These are phyloP conservation scores for Suhomyces sp. DNA, from an alignment of 805 yeast genomes.

Conservation along the genomic window DNA sequence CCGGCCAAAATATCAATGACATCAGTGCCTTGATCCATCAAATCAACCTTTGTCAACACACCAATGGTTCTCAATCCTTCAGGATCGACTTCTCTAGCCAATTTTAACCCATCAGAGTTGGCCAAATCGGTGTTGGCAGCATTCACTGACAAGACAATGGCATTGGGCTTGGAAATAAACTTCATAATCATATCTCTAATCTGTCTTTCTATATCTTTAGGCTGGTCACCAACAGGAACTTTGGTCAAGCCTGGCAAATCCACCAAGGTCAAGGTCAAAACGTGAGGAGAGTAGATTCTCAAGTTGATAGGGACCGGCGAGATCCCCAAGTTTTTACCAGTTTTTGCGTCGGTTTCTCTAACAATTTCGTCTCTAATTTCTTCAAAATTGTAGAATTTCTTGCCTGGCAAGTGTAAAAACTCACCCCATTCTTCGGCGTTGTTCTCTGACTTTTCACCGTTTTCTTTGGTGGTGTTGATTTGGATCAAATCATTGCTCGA, in stretches of 20 bases:
- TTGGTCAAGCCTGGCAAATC: conserved; percentile 97
- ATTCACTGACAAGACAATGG: conserved; percentile 89
- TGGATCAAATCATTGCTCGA: conserved; percentile 39
- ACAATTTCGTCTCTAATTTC: conserved; percentile 90
- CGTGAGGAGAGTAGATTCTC: conserved; percentile 91
- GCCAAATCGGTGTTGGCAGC: conserved; percentile 89
- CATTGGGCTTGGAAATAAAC: conserved; percentile 92
- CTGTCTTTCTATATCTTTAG: conserved; percentile 92
- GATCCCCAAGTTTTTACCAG: conserved; percentile 82
- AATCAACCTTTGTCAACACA: conserved; percentile 91
- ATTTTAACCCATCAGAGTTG: conserved; percentile 90
- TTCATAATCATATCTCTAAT: conserved; percentile 91
- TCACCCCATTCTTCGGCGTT: conserved; percentile 95
- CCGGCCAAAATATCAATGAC: conserved; percentile 95
- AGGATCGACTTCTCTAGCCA: conserved; percentile 97
- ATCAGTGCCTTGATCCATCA: conserved; percentile 98
- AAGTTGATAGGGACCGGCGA: conserved; percentile 90
- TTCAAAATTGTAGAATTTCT: conserved; percentile 81
- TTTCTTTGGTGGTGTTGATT: conserved; percentile 41
- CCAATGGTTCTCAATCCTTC: conserved; percentile 95
- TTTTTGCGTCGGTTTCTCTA: conserved; percentile 81
- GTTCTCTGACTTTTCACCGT: conserved; percentile 59
- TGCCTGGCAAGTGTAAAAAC: conserved; percentile 86
- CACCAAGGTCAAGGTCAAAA: conserved; percentile 87
- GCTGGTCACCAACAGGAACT: conserved; percentile 99